Base-by-base conservation (phyloP, 2,329 filamentous ascomycete species). In the Penicillium hordei region DNA sequence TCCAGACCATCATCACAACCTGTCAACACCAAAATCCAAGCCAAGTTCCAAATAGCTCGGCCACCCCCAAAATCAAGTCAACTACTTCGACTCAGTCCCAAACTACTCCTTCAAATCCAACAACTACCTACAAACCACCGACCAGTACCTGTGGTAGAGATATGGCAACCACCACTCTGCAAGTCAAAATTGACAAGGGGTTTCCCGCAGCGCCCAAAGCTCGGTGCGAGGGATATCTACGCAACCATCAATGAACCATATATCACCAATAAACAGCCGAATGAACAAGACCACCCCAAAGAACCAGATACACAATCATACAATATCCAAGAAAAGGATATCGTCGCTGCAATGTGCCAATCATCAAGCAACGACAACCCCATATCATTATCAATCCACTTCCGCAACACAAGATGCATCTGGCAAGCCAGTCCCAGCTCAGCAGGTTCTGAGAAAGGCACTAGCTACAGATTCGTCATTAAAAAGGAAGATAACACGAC, bases 71-170 rank as follows among this genome's bases (percentile, higher is more conserved):
- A 71, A 65, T 66, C 65, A 23, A 59, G 51, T 31, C 55, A 62
- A 50, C 53, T 61, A 7, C 60, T 73, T 12, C 67, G 70, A 5
- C 62, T 73, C 40, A 59, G 63, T 27, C 59, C 71, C 10, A 68
- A 67, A 23, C 61, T 72, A 23, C 60, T 70, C 5, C 66, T 73
- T 2, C 71, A 73, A 64, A 68, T 73, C 52, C 71, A 73, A 62
- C 71, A 73, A 63, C 48, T 73, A 31, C 55, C 57, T 4, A 45
- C 54, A 15, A 63, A 63, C 10, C 58, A 63, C 17, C 64, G 68
- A 23, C 65, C 64, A 19, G 60, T 70, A 9, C 69, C 71, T 2
- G 68, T 73, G 15, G 61, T 73, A 1, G 71, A 71, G 34, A 59
- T 72, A 59, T 70, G 68, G 65, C 70, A 67, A 25, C 69, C 71